These are phyloP conservation scores for Collybia nuda DNA, from an alignment of 768 basidiomycete genomes.

Conservation along the genomic window DNA sequence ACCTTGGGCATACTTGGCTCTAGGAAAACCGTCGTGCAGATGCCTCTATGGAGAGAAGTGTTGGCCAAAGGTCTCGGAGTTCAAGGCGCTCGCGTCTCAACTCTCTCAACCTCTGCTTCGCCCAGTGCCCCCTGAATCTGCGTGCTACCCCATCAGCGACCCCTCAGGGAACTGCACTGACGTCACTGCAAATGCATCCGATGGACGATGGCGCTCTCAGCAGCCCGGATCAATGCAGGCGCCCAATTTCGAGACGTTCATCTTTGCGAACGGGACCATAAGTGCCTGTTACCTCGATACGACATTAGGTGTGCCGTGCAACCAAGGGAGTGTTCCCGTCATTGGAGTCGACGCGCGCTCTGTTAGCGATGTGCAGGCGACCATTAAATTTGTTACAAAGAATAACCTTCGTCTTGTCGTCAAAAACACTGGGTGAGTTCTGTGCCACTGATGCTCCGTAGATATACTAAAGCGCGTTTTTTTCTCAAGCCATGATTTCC, in stretches of 20 bases:
- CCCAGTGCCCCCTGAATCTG: conserved; percentile 37
- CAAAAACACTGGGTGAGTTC: conserved; percentile 30
- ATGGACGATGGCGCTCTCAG: conserved; percentile 40
- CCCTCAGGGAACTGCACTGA: conserved; percentile 38
- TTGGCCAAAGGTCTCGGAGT: conserved; percentile 38
- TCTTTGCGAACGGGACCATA: conserved; percentile 44
- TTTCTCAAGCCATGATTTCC: conserved; percentile 35
- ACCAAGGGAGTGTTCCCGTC: conserved; percentile 42
- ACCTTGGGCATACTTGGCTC: not conserved
- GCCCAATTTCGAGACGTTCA: conserved; percentile 26
- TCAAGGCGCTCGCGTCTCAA: conserved; percentile 28
- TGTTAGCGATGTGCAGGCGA: conserved; percentile 35
- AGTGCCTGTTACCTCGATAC: conserved; percentile 52
- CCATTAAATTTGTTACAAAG: conserved; percentile 33
- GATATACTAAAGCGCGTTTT: conserved; percentile 9
- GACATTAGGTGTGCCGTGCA: conserved; percentile 35
- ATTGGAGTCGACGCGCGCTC: conserved; percentile 39
- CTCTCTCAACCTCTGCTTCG: conserved; percentile 44
- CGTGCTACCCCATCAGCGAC: conserved; percentile 36
- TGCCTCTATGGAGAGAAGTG: conserved; percentile 40
- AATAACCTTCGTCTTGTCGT: conserved; percentile 37
- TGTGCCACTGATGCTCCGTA: no score
- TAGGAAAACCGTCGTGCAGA: conserved; percentile 21
- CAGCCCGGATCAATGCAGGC: conserved; percentile 39
- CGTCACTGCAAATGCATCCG: conserved; percentile 20